A percentile compares a stretch with the other conserved stretches of the same genome.
phyloP scores from a whole-genome alignment of 805 yeast species.

The Metschnikowia dekortorum region DNA sequence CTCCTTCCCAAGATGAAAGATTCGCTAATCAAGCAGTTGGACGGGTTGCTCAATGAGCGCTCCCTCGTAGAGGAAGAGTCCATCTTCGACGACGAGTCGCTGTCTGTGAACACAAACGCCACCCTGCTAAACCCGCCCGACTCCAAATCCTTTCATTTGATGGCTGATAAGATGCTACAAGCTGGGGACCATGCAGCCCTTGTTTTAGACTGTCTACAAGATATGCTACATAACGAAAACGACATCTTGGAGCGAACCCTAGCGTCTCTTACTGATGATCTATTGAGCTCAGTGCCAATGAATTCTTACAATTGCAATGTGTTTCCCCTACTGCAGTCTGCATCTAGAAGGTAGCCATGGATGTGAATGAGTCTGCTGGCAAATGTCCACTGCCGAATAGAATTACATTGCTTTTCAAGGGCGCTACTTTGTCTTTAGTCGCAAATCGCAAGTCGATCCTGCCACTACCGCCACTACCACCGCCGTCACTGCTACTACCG shows the following conservation, averaged over 20 bases:
- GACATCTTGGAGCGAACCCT: conserved; percentile 17
- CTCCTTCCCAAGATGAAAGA: not conserved
- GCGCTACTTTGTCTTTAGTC: too few species aligned
- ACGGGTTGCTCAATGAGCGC: not conserved
- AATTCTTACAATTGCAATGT: conserved; percentile 16
- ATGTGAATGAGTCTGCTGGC: not conserved
- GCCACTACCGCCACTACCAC: too few species aligned
- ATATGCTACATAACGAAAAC: conserved; percentile 23
- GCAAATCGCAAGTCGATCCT: too few species aligned
- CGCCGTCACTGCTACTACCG: too few species aligned
- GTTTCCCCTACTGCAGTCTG: not conserved
- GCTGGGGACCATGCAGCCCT: conserved; percentile 4
- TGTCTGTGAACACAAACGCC: not conserved
- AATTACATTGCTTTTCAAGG: not conserved
- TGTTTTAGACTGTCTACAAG: conserved; percentile 25
- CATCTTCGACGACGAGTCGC: not conserved
- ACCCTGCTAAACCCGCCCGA: not conserved
- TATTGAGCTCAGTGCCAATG: conserved; percentile 18
- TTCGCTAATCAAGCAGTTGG: not conserved
- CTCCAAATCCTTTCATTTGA: not conserved
- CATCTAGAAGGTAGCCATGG: not conserved
- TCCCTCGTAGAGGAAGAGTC: not conserved
- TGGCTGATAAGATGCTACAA: not conserved
- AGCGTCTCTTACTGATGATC: conserved; percentile 11
- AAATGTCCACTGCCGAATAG: not conserved